Percentiles rank a stretch among this genome's conserved stretches.
Evolutionary conservation across 1,284 basidiomycete species (phyloP).

Genomic region (Schizophyllum commune): DNA sequence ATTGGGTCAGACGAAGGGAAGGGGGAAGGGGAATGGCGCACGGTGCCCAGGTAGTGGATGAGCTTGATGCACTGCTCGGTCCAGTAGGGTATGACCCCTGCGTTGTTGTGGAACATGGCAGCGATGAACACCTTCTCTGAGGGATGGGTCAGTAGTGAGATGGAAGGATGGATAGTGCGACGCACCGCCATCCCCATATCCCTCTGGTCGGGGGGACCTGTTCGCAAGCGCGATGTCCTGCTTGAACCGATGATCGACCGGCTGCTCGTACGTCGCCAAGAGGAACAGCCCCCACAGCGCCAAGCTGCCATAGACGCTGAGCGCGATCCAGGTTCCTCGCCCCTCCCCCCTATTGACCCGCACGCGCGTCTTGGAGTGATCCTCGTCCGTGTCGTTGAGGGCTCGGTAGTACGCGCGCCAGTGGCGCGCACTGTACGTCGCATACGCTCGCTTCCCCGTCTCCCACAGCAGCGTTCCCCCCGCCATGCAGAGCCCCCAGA

Average conservation of each 20-base stretch:
- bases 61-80: slow-evolving; percentile 26
- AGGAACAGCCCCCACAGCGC: slow-evolving; percentile 4
- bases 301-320: background rate
- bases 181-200: slow-evolving; percentile 7
- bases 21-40: slow-evolving; percentile 1
- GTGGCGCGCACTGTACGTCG: background rate
- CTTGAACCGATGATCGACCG: slow-evolving; percentile 8
- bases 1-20: background rate
- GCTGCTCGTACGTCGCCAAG: slow-evolving; percentile 6
- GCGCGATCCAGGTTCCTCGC: background rate
- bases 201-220: slow-evolving; percentile 2
- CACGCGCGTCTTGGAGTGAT: background rate
- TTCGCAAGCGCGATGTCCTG: slow-evolving; percentile 1
- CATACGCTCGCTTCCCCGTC: background rate
- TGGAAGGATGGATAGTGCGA: background rate
- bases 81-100: slow-evolving; percentile 33
- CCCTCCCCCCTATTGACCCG: background rate
- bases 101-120: slow-evolving; percentile 34
- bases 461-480: background rate
- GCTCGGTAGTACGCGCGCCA: background rate
- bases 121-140: slow-evolving; percentile 28
- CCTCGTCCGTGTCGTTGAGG: background rate
- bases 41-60: slow-evolving; percentile 35
- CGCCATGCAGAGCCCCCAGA: slow-evolving; percentile 7
- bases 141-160: background rate